Evolutionary conservation across 2,329 filamentous ascomycete genomes (phyloP), one percentile per base, ranked within the genome.

Genomic region (Thermomyces lanuginosus): DNA sequence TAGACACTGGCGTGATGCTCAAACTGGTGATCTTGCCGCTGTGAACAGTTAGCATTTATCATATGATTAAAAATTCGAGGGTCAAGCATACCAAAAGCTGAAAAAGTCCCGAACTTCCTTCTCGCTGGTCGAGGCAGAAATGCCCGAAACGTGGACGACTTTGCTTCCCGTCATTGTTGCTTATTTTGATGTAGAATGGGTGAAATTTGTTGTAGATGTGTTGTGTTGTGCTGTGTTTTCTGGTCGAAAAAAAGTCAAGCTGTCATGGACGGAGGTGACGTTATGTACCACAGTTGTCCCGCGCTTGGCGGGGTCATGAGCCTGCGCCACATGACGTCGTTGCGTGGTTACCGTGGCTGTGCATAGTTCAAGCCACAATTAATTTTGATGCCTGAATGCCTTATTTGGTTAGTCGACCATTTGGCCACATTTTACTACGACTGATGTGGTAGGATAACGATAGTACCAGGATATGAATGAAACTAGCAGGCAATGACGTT

Each of bases 81-180:
- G 28, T 20, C 17, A 29, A 16, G 13, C 70, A 51, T 66, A 86
- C 81, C 70, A 75, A 57, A 95, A 95, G 64, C 78, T 89, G 66
- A 98, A 98, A 67, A 98, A 98, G 51, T 92, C 84, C 48, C 72
- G 73, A 44, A 98, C 74, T 58, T 95, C 83, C 60, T 84, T 76
- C 58, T 98, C 83, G 41, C 69, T 72, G 31, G 86, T 93, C 51
- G 75, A 60, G 36, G 64, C 52, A 41, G 79, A 73, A 59, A 98
- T 92, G 62, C 89, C 84, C 60, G 79, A 78, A 46, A 95, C 84
- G 60, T 84, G 63, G 38, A 93, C 81, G 26, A 78, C 86, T 44
- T 60, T 68, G 43, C 58, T 40, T 27, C 40, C 51, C 44, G 67
- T 59, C 68, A 73, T 73, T 38, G 21, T 63, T 50, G 18, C 12